Evolutionary conservation across 768 basidiomycete genomes (phyloP).

Genomic region (Rhodotorula graminis): DNA sequence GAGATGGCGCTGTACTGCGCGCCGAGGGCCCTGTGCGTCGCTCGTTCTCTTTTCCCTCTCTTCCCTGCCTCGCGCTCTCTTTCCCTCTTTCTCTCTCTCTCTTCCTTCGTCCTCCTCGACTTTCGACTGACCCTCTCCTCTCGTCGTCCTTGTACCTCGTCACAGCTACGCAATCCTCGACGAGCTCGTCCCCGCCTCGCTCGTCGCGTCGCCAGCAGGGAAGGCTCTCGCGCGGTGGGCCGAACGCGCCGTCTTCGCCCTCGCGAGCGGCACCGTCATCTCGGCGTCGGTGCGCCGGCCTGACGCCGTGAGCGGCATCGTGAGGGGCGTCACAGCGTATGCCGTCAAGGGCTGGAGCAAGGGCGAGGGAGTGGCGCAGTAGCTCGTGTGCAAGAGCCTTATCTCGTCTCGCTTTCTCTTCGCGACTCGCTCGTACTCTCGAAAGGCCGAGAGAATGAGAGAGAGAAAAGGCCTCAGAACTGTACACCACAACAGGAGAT

Average conservation of each 20-base stretch:
- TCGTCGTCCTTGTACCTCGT: too few relatives aligned
- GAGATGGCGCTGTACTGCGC: conserved; percentile 41
- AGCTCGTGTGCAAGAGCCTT: not conserved
- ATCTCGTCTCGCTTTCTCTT: too few relatives aligned
- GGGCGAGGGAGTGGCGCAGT: not conserved
- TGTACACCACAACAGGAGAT: not conserved
- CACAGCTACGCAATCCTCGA: conserved; percentile 37
- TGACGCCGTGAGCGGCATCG: conserved; percentile 33
- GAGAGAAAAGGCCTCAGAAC: too few relatives aligned
- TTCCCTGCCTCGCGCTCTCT: not conserved
- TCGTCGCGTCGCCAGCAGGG: conserved; percentile 8
- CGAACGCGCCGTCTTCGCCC: conserved; percentile 14
- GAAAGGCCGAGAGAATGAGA: too few relatives aligned
- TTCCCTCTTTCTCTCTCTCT: too few relatives aligned
- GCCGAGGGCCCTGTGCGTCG: conserved; percentile 36
- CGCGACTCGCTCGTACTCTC: too few relatives aligned
- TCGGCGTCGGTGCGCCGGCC: conserved; percentile 37
- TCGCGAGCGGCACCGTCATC: conserved; percentile 26
- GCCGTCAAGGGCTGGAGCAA: conserved; percentile 25
- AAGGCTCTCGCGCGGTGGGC: conserved; percentile 6
- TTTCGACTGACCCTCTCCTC: too few relatives aligned
- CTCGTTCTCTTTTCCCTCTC: too few relatives aligned
- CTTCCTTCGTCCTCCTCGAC: too few relatives aligned
- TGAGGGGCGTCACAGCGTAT: conserved; percentile 14
- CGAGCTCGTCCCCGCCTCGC: conserved; percentile 23